Percentiles rank a stretch among this genome's conserved stretches.
Evolutionary conservation across 441 rosid genomes (phyloP).

Genomic region (Brassica hybrid): DNA sequence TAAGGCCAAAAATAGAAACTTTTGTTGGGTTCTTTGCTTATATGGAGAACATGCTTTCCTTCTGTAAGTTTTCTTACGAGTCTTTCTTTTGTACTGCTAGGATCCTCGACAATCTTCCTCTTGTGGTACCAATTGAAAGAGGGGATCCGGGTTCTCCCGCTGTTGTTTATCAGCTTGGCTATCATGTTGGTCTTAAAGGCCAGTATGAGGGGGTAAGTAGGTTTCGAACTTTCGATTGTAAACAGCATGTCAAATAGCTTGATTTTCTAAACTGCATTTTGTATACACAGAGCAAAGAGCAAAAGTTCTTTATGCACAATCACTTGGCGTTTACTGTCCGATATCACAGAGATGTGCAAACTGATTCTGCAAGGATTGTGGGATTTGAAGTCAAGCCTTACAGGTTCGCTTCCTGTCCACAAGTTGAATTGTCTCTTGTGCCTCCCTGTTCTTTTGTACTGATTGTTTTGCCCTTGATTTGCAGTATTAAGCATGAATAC

Average conservation of each 20-base stretch:
- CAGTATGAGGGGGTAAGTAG: conserved; percentile 65
- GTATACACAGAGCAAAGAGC: conserved; percentile 61
- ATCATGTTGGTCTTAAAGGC: conserved; percentile 77
- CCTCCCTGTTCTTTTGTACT: neutral
- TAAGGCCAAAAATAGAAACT: conserved; percentile 37
- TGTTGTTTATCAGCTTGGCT: conserved; percentile 11
- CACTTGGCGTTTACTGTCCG: conserved; percentile 72
- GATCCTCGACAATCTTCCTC: conserved; percentile 79
- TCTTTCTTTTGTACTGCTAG: conserved; percentile 39
- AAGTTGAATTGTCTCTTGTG: neutral
- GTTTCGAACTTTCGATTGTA: conserved; percentile 15
- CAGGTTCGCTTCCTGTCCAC: conserved; percentile 50
- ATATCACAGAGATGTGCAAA: conserved; percentile 61
- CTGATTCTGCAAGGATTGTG: conserved; percentile 66
- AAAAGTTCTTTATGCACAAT: conserved; percentile 67
- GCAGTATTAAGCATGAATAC: conserved; percentile 70
- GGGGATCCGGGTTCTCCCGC: conserved; percentile 59
- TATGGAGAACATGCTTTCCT: neutral
- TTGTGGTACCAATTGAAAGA: conserved; percentile 68
- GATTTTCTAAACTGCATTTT: conserved; percentile 24
- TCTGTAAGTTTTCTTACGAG: conserved; percentile 26
- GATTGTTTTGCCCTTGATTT: conserved; percentile 14
- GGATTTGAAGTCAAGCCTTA: conserved; percentile 77
- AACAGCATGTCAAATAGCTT: conserved; percentile 1
- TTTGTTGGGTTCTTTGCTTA: neutral